A percentile compares a stretch with the other conserved stretches of the same genome.
phyloP scores from a whole-genome alignment of 2,329 filamentous ascomycete genomes.

The Zarea fungicola region DNA sequence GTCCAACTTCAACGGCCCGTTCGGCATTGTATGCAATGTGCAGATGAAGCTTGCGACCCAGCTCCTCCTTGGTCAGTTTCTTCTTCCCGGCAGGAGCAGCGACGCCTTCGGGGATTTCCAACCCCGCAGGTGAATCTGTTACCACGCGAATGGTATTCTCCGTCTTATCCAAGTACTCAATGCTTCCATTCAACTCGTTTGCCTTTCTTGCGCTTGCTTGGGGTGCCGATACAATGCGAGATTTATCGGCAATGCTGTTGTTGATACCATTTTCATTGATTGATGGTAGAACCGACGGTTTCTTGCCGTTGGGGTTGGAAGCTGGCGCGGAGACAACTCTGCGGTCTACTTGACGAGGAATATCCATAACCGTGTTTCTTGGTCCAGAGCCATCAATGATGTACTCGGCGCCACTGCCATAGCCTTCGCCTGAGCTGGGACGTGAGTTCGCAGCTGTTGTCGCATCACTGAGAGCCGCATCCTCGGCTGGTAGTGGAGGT shows the following conservation, averaged over 20 bases:
- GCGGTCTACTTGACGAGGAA: slow-evolving; percentile 34
- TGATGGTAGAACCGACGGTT: slow-evolving; percentile 38
- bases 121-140: slow-evolving; percentile 36
- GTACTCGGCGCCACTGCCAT: slow-evolving; percentile 18
- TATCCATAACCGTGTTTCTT: slow-evolving; percentile 26
- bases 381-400: slow-evolving; percentile 22
- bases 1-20: slow-evolving; percentile 16
- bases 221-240: slow-evolving; percentile 44
- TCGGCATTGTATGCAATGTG: slow-evolving; percentile 16
- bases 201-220: slow-evolving; percentile 26
- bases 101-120: slow-evolving; percentile 29
- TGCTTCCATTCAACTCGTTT: slow-evolving; percentile 29
- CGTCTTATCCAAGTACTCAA: slow-evolving; percentile 41
- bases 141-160: slow-evolving; percentile 52
- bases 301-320: slow-evolving; percentile 36
- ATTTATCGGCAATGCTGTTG: slow-evolving; percentile 27
- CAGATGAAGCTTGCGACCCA: slow-evolving; percentile 18
- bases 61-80: slow-evolving; percentile 24
- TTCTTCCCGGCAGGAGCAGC: slow-evolving; percentile 39
- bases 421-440: slow-evolving; percentile 22
- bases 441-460: slow-evolving; percentile 19
- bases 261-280: slow-evolving; percentile 39
- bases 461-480: slow-evolving; percentile 17
- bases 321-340: slow-evolving; percentile 48
- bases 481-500: slow-evolving; percentile 41